A percentile compares a stretch with the other conserved stretches of the same genome.
Conservation (phyloP, 768 basidiomycete genomes). For the Mycena latifolia region DNA sequence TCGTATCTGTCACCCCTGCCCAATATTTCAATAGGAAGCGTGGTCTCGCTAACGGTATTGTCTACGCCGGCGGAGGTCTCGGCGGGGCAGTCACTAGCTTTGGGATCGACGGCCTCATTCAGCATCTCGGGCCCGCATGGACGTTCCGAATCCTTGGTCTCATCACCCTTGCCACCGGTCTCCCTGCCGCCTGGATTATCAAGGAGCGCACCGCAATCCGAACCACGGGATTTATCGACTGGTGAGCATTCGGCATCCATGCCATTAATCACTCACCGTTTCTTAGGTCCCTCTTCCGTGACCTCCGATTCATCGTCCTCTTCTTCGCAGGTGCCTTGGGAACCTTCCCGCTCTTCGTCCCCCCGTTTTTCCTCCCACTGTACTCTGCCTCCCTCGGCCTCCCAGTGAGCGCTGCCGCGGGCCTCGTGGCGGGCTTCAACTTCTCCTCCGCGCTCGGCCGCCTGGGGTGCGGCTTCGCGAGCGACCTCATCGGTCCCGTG, state of each 20-base stretch:
- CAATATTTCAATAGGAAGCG: constrained; percentile 48
- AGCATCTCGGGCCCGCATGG: constrained; percentile 44
- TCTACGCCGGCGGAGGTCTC: constrained; percentile 41
- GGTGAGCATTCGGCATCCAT: constrained; percentile 1
- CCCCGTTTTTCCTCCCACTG: constrained; percentile 51
- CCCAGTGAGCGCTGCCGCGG: constrained; percentile 38
- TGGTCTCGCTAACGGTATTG: constrained; percentile 48
- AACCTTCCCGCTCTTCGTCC: constrained; percentile 51
- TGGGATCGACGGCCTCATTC: constrained; percentile 42
- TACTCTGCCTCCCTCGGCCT: constrained; percentile 46
- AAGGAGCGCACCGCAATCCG: constrained; percentile 37
- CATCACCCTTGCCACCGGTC: constrained; percentile 39
- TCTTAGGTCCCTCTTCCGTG: constrained; percentile 44
- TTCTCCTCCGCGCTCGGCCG: constrained; percentile 50
- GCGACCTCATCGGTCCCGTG: constrained; percentile 46
- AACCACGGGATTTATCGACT: constrained; percentile 38
- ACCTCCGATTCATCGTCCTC: constrained; percentile 40
- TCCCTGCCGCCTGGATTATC: constrained; percentile 43
- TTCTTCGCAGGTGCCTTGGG: constrained; percentile 48
- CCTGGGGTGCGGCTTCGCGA: constrained; percentile 42
- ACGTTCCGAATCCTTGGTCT: constrained; percentile 48
- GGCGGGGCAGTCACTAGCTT: constrained; percentile 47
- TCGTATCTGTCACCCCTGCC: constrained; percentile 39
- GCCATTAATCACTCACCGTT: not conserved
- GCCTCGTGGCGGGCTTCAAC: constrained; percentile 50